Percentiles rank a stretch among this genome's conserved stretches.
Evolutionary conservation across 202 grass and related monocot genomes (phyloP).

Genomic region (Sporobolus alterniflorus): DNA sequence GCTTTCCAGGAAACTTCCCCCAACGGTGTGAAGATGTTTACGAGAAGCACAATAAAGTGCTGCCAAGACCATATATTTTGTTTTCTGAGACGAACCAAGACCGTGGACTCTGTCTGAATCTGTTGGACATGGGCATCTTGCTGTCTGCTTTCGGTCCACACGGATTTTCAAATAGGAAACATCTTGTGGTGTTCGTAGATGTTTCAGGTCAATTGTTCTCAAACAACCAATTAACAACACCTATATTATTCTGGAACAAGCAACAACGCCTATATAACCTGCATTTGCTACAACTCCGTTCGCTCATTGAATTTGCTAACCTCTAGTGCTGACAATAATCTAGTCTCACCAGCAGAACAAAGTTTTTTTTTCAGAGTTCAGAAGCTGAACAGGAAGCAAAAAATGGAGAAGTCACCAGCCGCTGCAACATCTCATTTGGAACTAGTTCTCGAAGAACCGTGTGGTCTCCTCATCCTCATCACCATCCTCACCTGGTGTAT

Average conservation of each 20-base stretch:
- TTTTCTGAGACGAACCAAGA: constrained; percentile 9
- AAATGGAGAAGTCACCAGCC: constrained; percentile 46
- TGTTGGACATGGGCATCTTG: constrained; percentile 24
- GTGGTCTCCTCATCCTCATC: constrained; percentile 43
- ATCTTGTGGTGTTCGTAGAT: constrained; percentile 48
- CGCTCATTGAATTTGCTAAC: not conserved
- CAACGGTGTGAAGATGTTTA: not conserved
- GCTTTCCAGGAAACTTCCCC: constrained; percentile 38
- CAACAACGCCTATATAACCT: constrained; percentile 39
- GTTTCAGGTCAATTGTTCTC: constrained; percentile 43
- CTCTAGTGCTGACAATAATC: not conserved
- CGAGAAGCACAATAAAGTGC: constrained; percentile 13
- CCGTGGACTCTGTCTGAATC: constrained; percentile 27
- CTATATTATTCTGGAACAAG: no score
- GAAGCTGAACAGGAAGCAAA: not conserved
- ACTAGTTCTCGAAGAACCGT: constrained; percentile 5
- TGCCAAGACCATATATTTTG: not conserved
- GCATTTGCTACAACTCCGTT: not conserved
- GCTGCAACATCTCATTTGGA: not conserved
- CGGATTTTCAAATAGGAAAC: constrained; percentile 38
- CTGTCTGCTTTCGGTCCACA: constrained; percentile 10
- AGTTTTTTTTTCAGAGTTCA: not conserved
- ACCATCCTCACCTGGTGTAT: constrained; percentile 44
- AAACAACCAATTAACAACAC: no score
- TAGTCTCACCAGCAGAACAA: not conserved